phyloP scores from a whole-genome alignment of 2,329 filamentous ascomycete genomes.

The Arthrobotrys conoides region DNA sequence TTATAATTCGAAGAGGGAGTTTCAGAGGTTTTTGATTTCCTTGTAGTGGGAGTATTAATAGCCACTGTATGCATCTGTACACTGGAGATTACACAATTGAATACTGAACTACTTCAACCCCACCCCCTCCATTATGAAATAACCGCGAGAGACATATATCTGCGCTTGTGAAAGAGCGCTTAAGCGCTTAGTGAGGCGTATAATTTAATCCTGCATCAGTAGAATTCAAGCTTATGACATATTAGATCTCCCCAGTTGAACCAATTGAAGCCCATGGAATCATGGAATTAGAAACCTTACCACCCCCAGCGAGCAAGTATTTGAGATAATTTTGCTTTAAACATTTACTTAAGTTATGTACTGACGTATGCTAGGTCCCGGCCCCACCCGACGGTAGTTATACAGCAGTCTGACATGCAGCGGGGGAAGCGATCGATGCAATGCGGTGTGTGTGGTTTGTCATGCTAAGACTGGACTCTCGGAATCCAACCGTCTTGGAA shows the following conservation, averaged over 20 bases:
- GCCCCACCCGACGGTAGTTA: background rate
- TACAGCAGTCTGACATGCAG: constrained; percentile 9
- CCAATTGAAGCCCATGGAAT: background rate
- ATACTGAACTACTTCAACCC: background rate
- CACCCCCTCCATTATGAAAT: background rate
- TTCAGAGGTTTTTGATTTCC: background rate
- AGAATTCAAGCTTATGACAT: background rate
- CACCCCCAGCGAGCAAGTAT: background rate
- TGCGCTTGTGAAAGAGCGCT: background rate
- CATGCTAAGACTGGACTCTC: constrained; percentile 1
- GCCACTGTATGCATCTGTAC: background rate
- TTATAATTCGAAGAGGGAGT: background rate
- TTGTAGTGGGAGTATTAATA: background rate
- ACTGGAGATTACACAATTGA: background rate
- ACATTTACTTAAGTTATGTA: too few species aligned
- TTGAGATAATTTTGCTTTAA: constrained; percentile 4
- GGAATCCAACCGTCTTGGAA: background rate
- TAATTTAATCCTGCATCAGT: background rate
- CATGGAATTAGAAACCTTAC: background rate
- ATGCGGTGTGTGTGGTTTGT: constrained; percentile 3
- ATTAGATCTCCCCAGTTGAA: background rate
- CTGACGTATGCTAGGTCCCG: too few species aligned
- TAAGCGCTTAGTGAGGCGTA: background rate
- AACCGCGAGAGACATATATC: background rate
- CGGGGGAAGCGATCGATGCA: too few species aligned